Conservation (phyloP, 768 basidiomycete genomes). For the Mycena floridula region DNA sequence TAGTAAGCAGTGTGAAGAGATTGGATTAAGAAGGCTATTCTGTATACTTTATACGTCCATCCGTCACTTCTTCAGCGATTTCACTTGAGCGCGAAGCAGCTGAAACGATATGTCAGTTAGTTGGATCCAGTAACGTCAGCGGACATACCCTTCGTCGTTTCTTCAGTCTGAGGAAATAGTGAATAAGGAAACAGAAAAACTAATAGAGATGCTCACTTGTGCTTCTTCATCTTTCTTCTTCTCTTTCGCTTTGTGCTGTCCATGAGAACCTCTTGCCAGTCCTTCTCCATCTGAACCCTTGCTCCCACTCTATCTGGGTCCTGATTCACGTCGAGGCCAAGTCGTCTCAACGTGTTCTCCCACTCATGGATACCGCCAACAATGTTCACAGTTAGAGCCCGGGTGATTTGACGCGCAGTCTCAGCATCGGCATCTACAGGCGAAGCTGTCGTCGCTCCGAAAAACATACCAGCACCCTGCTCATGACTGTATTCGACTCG, state of each 20-base stretch:
- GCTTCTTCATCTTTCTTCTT: constrained; percentile 95
- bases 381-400: constrained; percentile 62
- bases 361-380: constrained; percentile 59
- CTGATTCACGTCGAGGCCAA: constrained; percentile 53
- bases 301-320: constrained; percentile 45
- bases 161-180: constrained; percentile 55
- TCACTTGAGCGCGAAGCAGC: constrained; percentile 38
- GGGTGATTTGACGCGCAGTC: constrained; percentile 72
- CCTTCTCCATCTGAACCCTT: constrained; percentile 49
- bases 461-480: constrained; percentile 7
- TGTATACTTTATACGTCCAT: not conserved
- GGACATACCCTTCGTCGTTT: constrained; percentile 79
- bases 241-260: constrained; percentile 84
- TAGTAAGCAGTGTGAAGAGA: not conserved
- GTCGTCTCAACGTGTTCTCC: constrained; percentile 57
- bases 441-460: constrained; percentile 28
- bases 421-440: constrained; percentile 73
- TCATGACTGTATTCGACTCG: too few relatives aligned
- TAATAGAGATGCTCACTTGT: constrained; percentile 59
- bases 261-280: constrained; percentile 61
- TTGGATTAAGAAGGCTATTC: not conserved
- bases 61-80: constrained; percentile 9
- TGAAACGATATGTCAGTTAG: constrained; percentile 19
- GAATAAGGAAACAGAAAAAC: constrained; percentile 5
- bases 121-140: constrained; percentile 1